phyloP scores from a whole-genome alignment of 345 rosid species.

The Syzygium oleosum region DNA sequence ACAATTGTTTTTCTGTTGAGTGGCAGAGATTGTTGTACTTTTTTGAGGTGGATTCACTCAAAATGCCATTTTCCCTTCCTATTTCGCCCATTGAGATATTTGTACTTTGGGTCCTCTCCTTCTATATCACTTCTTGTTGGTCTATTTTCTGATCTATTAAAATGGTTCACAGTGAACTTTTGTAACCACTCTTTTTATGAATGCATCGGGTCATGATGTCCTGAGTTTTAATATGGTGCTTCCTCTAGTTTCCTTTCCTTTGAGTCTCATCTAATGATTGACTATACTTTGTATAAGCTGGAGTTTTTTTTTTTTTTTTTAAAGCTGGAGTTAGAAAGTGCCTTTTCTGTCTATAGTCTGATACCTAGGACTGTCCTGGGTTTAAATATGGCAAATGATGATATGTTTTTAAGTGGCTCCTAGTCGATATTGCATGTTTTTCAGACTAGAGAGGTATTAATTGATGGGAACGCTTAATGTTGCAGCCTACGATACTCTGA shows the following conservation, averaged over 20 bases:
- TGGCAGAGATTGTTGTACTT: not conserved
- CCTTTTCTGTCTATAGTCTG: not conserved
- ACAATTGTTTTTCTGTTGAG: not conserved
- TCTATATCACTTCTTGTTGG: not conserved
- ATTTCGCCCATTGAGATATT: not conserved
- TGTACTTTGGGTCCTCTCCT: not conserved
- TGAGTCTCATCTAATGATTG: not conserved
- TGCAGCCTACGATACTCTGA: not conserved
- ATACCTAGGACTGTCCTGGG: not conserved
- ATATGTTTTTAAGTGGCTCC: not conserved
- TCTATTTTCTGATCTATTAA: not conserved
- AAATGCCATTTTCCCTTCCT: not conserved
- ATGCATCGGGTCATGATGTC: not conserved
- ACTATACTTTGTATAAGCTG: not conserved
- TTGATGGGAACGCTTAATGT: not conserved
- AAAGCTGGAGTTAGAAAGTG: not conserved
- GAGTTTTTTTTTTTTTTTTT: not conserved
- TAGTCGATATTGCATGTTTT: not conserved
- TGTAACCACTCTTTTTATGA: not conserved
- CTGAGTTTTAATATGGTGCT: not conserved
- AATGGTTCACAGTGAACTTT: not conserved
- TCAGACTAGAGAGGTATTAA: not conserved
- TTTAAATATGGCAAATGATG: not conserved
- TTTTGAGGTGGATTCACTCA: not conserved
- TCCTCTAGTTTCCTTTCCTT: not conserved